These are phyloP conservation scores for Trichomonascaceae sp. DNA, from an alignment of 1,139 yeast species.

Conservation along the genomic window DNA sequence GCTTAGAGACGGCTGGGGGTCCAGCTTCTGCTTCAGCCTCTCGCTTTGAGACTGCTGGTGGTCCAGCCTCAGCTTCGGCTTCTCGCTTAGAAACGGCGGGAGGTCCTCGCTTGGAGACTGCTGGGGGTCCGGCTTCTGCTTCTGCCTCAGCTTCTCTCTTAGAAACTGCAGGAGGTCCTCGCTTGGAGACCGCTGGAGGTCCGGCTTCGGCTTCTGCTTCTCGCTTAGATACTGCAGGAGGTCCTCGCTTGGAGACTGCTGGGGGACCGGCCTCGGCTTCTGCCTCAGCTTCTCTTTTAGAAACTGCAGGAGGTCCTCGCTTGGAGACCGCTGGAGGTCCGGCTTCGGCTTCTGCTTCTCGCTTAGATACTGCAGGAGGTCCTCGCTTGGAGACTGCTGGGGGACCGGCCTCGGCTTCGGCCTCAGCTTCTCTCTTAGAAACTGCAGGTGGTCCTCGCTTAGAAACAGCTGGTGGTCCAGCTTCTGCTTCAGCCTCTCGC, in stretches of 20 bases:
- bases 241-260: neutral
- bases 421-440: conserved; percentile 4
- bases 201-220: conserved; percentile 6
- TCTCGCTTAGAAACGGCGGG: conserved; percentile 3
- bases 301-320: neutral
- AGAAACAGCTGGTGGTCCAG: neutral
- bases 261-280: conserved; percentile 1
- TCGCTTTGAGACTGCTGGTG: neutral
- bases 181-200: neutral
- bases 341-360: conserved; percentile 5
- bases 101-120: conserved; percentile 1
- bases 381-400: neutral
- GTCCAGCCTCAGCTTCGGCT: conserved; percentile 4
- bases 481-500: conserved; percentile 6
- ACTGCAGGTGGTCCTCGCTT: conserved; percentile 3
- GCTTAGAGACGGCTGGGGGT: neutral
- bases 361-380: neutral
- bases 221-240: neutral
- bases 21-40: neutral
- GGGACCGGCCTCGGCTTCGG: conserved; percentile 3
- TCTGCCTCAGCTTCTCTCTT: conserved; percentile 5
- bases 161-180: neutral
- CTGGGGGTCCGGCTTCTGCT: conserved; percentile 3
- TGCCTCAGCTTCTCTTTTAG: conserved; percentile 6
- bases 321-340: neutral